phyloP scores from a whole-genome alignment of 495 filamentous ascomycete genomes.

The Neurospora sublineolata region DNA sequence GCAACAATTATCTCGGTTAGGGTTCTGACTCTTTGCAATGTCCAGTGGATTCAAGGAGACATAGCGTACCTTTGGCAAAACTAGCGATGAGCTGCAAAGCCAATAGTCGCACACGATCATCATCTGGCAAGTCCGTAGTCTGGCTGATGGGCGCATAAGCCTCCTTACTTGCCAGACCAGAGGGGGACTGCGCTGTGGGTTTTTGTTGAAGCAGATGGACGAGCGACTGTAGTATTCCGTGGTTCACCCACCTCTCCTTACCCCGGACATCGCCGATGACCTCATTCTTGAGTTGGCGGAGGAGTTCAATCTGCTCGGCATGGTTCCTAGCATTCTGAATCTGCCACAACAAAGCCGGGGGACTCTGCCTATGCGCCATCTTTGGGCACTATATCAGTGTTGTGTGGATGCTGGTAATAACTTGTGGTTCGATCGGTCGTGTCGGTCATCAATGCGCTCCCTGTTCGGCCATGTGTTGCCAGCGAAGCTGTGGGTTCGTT shows the following conservation, averaged over 20 bases:
- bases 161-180: slow-evolving; percentile 26
- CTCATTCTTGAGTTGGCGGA: slow-evolving; percentile 75
- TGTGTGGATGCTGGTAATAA: background rate
- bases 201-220: slow-evolving; percentile 43
- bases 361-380: slow-evolving; percentile 21
- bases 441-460: background rate
- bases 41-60: background rate
- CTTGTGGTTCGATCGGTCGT: background rate
- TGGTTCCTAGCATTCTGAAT: slow-evolving; percentile 49
- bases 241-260: slow-evolving; percentile 63
- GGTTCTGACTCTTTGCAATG: background rate
- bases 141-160: slow-evolving; percentile 15
- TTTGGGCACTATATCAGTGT: background rate
- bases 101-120: slow-evolving; percentile 62
- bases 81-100: slow-evolving; percentile 71
- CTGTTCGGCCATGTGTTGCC: background rate
- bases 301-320: slow-evolving; percentile 48
- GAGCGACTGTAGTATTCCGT: slow-evolving; percentile 58
- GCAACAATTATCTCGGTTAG: slow-evolving; percentile 12
- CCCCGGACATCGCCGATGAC: slow-evolving; percentile 77
- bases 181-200: slow-evolving; percentile 19
- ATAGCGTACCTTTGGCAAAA: slow-evolving; percentile 60
- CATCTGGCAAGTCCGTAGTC: slow-evolving; percentile 26
- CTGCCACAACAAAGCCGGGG: slow-evolving; percentile 44
- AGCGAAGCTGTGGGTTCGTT: background rate